Evolutionary conservation across 2,329 filamentous ascomycete species (phyloP), one percentile per base, ranked within the genome.

Genomic region (Cladosporium sp.): DNA sequence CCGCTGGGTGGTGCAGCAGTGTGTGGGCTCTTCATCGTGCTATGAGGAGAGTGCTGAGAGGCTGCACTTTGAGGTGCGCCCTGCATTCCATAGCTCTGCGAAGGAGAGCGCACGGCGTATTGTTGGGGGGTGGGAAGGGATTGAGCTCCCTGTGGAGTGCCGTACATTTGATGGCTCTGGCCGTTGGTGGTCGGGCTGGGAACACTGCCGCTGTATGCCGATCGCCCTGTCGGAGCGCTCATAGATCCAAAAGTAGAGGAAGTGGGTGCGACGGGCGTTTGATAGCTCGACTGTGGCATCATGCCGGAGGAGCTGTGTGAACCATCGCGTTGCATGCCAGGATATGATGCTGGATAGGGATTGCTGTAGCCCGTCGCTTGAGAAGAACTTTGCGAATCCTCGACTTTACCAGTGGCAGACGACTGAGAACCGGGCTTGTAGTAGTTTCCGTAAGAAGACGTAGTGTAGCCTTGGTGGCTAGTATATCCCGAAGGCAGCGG

Each of bases 41-140:
- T 47, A 40, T 63, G 59, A 9, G 62, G 60, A 8, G 62, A 63
- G 11, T 48, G 45, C 30, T 63, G 62, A 4, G 57, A 53, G 13
- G 60, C 53, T n/a, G 57, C 57, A 40, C 58, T 62, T 13, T 55
- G 56, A 0, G 59, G 55, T 18, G 60, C 60, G 39, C 62, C 62
- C 27, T 57, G 53, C 42, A 63, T 56, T 8, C 60, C 55, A 38
- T 64, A 64, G 33, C 50, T 56, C 41, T 63, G 62, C 1, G 56
- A 53, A 2, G 62, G 62, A 19, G 62, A 65, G 9, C 62, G 58
- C 4, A 65, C 60, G 11, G 61, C 57, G 46, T 65, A 65, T 13
- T 54, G 50, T 41, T 62, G 59, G 39, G 62, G 59, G 4, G 59
- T 51, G 3, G 55, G 42, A 1, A 53, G 19, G 3, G 50, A 30